phyloP scores from a whole-genome alignment of 2,329 filamentous ascomycete species.

The Hymenoscyphus scutula region DNA sequence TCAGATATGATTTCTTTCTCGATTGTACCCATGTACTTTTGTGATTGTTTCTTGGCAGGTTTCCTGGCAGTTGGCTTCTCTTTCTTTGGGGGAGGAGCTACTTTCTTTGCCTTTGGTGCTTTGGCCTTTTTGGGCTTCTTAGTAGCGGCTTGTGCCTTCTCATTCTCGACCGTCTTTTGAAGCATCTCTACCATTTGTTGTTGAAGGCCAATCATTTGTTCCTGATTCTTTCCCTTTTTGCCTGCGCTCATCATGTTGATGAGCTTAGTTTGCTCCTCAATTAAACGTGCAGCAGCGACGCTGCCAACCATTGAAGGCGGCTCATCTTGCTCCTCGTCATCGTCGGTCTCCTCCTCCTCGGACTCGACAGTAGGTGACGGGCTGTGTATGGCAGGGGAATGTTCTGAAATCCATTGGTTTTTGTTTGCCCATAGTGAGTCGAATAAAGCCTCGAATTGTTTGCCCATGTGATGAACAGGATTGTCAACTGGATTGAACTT shows the following conservation, averaged over 20 bases:
- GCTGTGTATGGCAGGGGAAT: constrained; percentile 64
- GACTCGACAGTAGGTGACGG: constrained; percentile 67
- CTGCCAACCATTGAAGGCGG: constrained; percentile 38
- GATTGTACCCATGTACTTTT: constrained; percentile 62
- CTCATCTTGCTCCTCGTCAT: constrained; percentile 57
- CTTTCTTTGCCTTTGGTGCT: constrained; percentile 42
- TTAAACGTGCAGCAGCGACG: constrained; percentile 44
- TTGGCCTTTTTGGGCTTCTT: constrained; percentile 56
- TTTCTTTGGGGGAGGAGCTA: constrained; percentile 42
- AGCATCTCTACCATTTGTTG: constrained; percentile 61
- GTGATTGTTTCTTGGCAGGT: constrained; percentile 19
- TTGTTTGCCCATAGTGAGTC: constrained; percentile 75
- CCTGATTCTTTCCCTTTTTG: constrained; percentile 42
- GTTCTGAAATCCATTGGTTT: constrained; percentile 73
- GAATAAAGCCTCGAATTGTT: constrained; percentile 72
- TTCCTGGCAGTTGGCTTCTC: constrained; percentile 45
- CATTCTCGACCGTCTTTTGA: constrained; percentile 48
- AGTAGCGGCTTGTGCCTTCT: constrained; percentile 8
- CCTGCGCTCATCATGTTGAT: constrained; percentile 48
- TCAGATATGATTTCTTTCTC: constrained; percentile 92
- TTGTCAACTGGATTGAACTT: constrained; percentile 85
- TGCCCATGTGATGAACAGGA: constrained; percentile 68
- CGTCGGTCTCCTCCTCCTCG: constrained; percentile 66
- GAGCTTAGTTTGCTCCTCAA: constrained; percentile 56
- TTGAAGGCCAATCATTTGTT: constrained; percentile 1